Percentiles rank a stretch among this genome's conserved stretches.
phyloP scores from a whole-genome alignment of 2,329 filamentous ascomycete genomes.

The Paecilomyces niveus region DNA sequence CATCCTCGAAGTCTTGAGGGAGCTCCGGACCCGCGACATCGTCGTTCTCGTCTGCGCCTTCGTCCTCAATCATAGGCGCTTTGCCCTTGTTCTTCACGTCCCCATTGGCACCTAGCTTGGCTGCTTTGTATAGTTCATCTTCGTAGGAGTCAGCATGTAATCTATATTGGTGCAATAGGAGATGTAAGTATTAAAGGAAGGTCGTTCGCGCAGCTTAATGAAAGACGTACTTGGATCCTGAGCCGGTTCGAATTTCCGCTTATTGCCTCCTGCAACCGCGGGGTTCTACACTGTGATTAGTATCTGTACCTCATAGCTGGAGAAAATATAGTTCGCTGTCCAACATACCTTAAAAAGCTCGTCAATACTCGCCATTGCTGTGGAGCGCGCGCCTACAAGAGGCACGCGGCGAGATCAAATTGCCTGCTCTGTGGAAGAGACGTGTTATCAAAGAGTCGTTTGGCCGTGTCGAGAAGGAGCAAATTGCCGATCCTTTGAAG shows the following conservation, averaged over 20 bases:
- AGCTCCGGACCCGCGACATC: conserved; percentile 48
- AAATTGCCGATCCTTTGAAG: background rate
- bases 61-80: conserved; percentile 41
- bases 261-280: conserved; percentile 37
- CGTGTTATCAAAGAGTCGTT: background rate
- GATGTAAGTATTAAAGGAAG: background rate
- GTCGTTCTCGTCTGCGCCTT: conserved; percentile 35
- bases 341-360: conserved; percentile 50
- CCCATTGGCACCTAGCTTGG: conserved; percentile 45
- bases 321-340: background rate
- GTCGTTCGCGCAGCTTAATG: background rate
- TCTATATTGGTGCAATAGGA: background rate
- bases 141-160: conserved; percentile 9
- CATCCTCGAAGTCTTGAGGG: conserved; percentile 51
- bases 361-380: conserved; percentile 52
- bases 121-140: conserved; percentile 54
- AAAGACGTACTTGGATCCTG: conserved; percentile 42
- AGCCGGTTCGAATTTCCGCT: conserved; percentile 53
- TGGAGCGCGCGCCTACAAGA: conserved; percentile 6
- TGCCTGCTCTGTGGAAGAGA: background rate
- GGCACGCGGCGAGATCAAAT: background rate
- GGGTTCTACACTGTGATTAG: conserved; percentile 38
- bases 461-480: background rate
- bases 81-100: conserved; percentile 44
- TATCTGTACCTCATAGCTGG: background rate